Evolutionary conservation across 2,329 filamentous ascomycete species (phyloP), one percentile per base, ranked within the genome.

Genomic region (Ceratocystis ficicola): DNA sequence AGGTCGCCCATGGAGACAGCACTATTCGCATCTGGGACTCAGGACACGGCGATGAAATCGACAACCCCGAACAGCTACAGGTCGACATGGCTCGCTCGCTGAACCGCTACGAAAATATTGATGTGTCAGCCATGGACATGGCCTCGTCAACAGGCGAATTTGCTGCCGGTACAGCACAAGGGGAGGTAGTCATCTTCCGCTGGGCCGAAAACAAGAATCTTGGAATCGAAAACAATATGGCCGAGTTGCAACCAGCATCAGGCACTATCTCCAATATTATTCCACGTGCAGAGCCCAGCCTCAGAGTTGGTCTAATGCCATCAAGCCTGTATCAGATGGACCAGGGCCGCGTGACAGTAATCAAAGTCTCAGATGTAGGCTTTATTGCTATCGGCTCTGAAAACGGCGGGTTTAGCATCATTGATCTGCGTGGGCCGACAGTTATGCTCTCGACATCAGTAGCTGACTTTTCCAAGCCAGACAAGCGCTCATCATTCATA

Each of bases 21-120:
- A 95, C 89, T 0, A 80, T 99, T n/a, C 82, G 92, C 41, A 79
- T 97, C 5, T 99, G 92, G 91, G 94, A 99, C 75, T 84, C 87
- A 22, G 94, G 94, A 0, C 89, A 95, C 71, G 89, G 85, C 15
- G 94, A 99, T 72, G 90, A 96, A 71, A 88, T 99, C 63, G 94
- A 99, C 74, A 97, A 97, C 71, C 81, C 84, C 12, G 79, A 80
- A 3, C 81, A 90, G 64, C 77, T 97, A 28, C 93, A 99, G 76
- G 85, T 95, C 5, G 93, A 99, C 71, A 79, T 97, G 46, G 87
- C 89, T 5, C 83, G 90, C 69, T 89, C 93, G 1, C 79, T 97
- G 3, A 88, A 87, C 64, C 84, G 90, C n/a, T 87, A 83, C 68
- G 84, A 90, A 2, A 83, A 89, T 69, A 79, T 96, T 12, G 86